Evolutionary conservation across 1,139 yeast genomes (phyloP), one percentile per base, ranked within the genome.

Genomic region (Suhomyces panamericanus): DNA sequence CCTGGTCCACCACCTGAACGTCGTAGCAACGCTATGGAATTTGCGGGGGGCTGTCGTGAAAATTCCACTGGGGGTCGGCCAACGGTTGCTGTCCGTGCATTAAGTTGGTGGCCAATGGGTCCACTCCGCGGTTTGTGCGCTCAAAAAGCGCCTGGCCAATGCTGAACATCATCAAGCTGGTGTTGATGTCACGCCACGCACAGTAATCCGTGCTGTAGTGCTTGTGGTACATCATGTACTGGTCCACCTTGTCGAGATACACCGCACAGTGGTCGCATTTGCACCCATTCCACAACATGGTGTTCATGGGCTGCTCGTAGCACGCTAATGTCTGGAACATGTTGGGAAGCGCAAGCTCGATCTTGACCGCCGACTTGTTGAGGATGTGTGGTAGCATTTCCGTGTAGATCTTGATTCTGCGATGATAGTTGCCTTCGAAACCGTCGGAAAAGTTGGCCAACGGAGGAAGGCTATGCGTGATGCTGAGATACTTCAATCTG

Each of bases 271-370:
- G 78, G 0, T 52, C 49, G 58, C 95, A 85, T 43, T 74, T 75
- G 60, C 93, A 85, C 0, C 91, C 91, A 58, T 84, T 85, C 90
- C 91, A 86, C 34, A 86, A 60, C 43, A 85, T 52, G 49, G 83
- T 85, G 44, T 87, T 83, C 63, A 83, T 80, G 8, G 84, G 63
- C 46, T 82, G 83, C 52, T 85, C 93, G 59, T 85, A 86, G 48
- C 87, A 78, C 0, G 88, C 71, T 28, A 84, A 65, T 0, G 82
- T 66, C 46, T 80, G 80, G 46, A 86, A 59, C 40, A 83, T 68
- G 8, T 81, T 78, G 2, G 90, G 89, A 1, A 82, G 70, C 2
- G 75, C 63, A 8, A 85, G 57, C 1, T 67, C 67, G 40, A 75
- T 63, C 34, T 77, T 63, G 57, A 50, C 16, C 7, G 20, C 13